These are phyloP conservation scores for Peronosclerospora sorghi DNA, from an alignment of 352 stramenopile genomes.

Conservation along the genomic window DNA sequence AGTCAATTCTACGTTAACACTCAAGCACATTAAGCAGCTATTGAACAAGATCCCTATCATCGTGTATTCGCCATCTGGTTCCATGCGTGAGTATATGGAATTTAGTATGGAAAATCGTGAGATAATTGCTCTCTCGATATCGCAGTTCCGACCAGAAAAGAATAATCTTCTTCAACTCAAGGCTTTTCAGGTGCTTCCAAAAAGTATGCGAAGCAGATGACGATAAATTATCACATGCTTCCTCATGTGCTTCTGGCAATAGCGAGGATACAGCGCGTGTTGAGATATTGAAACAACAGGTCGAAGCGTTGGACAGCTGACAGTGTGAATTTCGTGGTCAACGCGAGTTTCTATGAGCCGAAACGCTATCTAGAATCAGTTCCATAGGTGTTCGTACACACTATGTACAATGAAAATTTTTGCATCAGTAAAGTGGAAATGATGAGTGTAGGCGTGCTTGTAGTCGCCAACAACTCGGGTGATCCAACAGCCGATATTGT, in stretches of 20 bases:
- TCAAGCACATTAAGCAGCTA: constrained; percentile 88
- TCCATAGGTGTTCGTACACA: constrained; percentile 98
- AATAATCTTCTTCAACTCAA: constrained; percentile 88
- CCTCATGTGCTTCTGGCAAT: constrained; percentile 91
- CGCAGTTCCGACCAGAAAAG: no score
- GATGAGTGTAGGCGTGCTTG: constrained; percentile 94
- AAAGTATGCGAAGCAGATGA: constrained; percentile 36
- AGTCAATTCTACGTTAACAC: constrained; percentile 98
- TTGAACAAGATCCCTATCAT: constrained; percentile 78
- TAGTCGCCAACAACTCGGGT: no score
- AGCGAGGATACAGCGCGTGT: constrained; percentile 88
- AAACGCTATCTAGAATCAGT: constrained; percentile 76
- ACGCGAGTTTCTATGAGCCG: constrained; percentile 89
- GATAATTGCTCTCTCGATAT: constrained; percentile 90
- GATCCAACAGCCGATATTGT: no score
- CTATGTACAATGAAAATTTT: constrained; percentile 99
- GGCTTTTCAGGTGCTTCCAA: constrained; percentile 64
- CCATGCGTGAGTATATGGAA: no score
- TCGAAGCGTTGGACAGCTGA: constrained; percentile 47
- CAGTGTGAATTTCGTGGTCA: constrained; percentile 90
- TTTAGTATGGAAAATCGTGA: constrained; percentile 48
- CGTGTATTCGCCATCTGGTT: constrained; percentile 94
- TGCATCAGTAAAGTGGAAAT: constrained; percentile 99
- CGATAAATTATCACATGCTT: constrained; percentile 44
- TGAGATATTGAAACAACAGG: constrained; percentile 73